phyloP scores from a whole-genome alignment of 495 filamentous ascomycete genomes.

The Gamarada debralockiae region DNA sequence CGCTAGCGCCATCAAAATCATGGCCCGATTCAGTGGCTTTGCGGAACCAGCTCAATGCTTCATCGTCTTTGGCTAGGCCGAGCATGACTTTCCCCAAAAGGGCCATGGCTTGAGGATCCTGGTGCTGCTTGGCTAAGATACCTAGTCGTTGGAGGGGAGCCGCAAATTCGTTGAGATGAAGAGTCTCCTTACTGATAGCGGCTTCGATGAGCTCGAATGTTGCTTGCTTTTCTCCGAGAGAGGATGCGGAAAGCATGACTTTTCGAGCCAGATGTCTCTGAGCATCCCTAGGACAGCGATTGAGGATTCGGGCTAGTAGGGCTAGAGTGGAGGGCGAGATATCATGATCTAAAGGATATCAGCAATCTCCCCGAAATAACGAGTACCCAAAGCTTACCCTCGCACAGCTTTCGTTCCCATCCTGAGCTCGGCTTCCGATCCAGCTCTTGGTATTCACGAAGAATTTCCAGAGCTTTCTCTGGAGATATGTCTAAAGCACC shows the following conservation, averaged over 20 bases:
- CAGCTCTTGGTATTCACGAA: slow-evolving; percentile 2
- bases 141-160: slow-evolving; percentile 9
- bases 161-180: slow-evolving; percentile 1
- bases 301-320: slow-evolving; percentile 14
- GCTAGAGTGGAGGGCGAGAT: slow-evolving; percentile 9
- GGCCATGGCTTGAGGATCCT: slow-evolving; percentile 22
- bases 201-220: slow-evolving; percentile 16
- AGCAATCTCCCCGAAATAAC: background rate
- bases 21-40: slow-evolving; percentile 9
- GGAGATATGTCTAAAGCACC: slow-evolving; percentile 15
- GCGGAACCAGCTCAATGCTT: slow-evolving; percentile 19
- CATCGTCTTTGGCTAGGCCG: background rate
- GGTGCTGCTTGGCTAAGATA: slow-evolving; percentile 11
- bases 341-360: slow-evolving; percentile 9
- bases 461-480: slow-evolving; percentile 11
- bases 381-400: background rate
- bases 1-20: slow-evolving; percentile 13
- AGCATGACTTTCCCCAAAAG: slow-evolving; percentile 15
- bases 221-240: slow-evolving; percentile 17
- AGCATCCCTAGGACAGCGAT: background rate
- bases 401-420: slow-evolving; percentile 11
- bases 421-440: background rate
- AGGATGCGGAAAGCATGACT: slow-evolving; percentile 17
- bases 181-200: slow-evolving; percentile 3
- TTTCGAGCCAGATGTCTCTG: slow-evolving; percentile 9